phyloP scores from a whole-genome alignment of 306 rosid species.

The Fragaria nilgerrensis region DNA sequence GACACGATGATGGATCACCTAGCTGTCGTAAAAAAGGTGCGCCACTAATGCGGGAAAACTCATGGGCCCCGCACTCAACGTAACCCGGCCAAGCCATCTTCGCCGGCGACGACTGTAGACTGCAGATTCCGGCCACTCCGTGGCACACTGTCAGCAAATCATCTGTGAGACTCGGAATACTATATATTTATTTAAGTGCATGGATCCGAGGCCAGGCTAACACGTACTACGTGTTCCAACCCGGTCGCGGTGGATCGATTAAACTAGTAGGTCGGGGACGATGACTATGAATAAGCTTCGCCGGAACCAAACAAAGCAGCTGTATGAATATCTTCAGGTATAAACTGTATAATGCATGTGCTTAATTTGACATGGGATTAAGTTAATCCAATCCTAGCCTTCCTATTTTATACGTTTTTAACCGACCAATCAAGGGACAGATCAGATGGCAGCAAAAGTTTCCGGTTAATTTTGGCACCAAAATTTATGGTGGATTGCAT shows the following conservation, averaged over 20 bases:
- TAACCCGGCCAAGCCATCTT: neutral
- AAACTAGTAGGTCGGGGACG: neutral
- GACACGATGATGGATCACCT: neutral
- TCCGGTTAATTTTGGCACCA: constrained; percentile 5
- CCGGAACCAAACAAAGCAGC: constrained; percentile 10
- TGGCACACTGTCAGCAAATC: neutral
- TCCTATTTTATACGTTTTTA: neutral
- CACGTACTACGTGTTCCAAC: neutral
- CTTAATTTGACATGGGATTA: neutral
- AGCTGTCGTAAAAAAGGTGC: neutral
- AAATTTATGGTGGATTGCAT: constrained; percentile 22
- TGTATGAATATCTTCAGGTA: neutral
- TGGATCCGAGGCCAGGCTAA: neutral
- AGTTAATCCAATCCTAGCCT: neutral
- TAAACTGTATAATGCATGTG: constrained; percentile 8
- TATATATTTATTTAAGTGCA: neutral
- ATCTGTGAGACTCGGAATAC: neutral
- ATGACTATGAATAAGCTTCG: neutral
- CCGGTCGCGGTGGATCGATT: neutral
- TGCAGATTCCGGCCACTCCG: neutral
- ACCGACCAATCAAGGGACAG: constrained; percentile 24
- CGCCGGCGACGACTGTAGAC: neutral
- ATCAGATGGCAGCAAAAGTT: constrained; percentile 22
- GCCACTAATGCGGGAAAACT: neutral
- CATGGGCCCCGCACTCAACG: constrained; percentile 2